Base-by-base conservation (phyloP, 2,329 filamentous ascomycete genomes). In the Plenodomus biglobosus region DNA sequence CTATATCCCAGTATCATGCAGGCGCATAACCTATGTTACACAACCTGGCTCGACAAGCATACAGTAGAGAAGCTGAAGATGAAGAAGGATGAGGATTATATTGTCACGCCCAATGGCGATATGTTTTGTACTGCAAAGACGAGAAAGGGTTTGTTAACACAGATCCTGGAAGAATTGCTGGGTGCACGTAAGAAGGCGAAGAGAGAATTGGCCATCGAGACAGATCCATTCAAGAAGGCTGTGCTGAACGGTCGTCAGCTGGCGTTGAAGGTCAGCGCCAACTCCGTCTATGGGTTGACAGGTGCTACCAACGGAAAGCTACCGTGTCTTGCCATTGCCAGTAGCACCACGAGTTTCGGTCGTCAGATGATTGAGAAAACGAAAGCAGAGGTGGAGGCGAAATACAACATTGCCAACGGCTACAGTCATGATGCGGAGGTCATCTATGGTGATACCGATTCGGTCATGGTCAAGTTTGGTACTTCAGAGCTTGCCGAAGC, bases 331-430 rank as follows among this genome's bases (percentile, higher is more conserved):
- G 85, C 88, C 35, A 97, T 99, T 71, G 94, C 94, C 52, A 95
- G 91, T 76, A 96, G 91, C 74, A 97, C 94, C 13, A 99, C 94
- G 1, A 91, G 88, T 76, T 99, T 96, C 65, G 94, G 94, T 59
- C 90, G 94, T 62, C 88, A 96, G 69, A 99, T 99, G 94, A 99
- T 99, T 77, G 92, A 97, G 73, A 94, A 86, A 75, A 97, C 94
- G 1, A 97, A 96, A 73, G 82, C 87, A n/a, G 94, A 97, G 69
- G 94, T 99, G 6, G 92, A 97, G 73, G 80, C 82, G 35, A 86
- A 84, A 58, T 99, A 96, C 73, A 92, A 84, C 40, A 92, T 96
- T 47, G 89, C 89, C 41, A 97, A 99, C 64, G 94, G 94, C 16
- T 99, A 97, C 73, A 85, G 83, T 1, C 90, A 97, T 70, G 89